phyloP scores from a whole-genome alignment of 2,329 filamentous ascomycete genomes.

The Penicillium freii region DNA sequence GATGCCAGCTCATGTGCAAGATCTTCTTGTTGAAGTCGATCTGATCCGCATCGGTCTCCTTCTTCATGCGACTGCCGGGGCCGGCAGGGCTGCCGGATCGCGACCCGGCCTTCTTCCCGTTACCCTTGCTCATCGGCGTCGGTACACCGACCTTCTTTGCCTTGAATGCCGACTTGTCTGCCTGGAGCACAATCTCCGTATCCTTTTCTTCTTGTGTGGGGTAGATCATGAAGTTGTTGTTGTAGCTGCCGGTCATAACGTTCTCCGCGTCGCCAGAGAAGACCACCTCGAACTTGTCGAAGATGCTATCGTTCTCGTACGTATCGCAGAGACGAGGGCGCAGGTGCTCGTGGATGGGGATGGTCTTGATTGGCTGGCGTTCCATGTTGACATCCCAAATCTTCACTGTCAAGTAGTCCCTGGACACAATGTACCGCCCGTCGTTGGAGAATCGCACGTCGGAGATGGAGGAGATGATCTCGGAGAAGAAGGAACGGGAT shows the following conservation, averaged over 20 bases:
- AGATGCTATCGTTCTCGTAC: slow-evolving; percentile 99
- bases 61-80: slow-evolving; percentile 91
- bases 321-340: slow-evolving; percentile 93
- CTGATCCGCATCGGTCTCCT: slow-evolving; percentile 98
- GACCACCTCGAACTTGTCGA: slow-evolving; percentile 99
- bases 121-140: slow-evolving; percentile 84
- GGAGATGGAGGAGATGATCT: slow-evolving; percentile 99
- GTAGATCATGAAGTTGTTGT: slow-evolving; percentile 99
- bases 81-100: slow-evolving; percentile 84
- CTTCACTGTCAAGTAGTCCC: slow-evolving; percentile 98
- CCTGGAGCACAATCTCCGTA: slow-evolving; percentile 93
- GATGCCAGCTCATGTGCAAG: slow-evolving; percentile 99
- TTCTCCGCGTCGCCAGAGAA: slow-evolving; percentile 98
- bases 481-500: slow-evolving; percentile 97
- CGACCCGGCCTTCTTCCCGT: slow-evolving; percentile 82
- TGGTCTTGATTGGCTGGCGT: slow-evolving; percentile 93
- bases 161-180: slow-evolving; percentile 99
- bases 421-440: slow-evolving; percentile 92
- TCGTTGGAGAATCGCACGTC: slow-evolving; percentile 97
- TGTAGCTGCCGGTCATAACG: slow-evolving; percentile 99
- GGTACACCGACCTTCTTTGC: slow-evolving; percentile 99
- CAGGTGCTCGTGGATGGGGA: slow-evolving; percentile 96
- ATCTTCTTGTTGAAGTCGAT: slow-evolving; percentile 99
- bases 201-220: slow-evolving; percentile 94
- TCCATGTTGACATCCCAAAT: slow-evolving; percentile 99